phyloP scores from a whole-genome alignment of 768 basidiomycete genomes.

The Podaxis mareebaensis region DNA sequence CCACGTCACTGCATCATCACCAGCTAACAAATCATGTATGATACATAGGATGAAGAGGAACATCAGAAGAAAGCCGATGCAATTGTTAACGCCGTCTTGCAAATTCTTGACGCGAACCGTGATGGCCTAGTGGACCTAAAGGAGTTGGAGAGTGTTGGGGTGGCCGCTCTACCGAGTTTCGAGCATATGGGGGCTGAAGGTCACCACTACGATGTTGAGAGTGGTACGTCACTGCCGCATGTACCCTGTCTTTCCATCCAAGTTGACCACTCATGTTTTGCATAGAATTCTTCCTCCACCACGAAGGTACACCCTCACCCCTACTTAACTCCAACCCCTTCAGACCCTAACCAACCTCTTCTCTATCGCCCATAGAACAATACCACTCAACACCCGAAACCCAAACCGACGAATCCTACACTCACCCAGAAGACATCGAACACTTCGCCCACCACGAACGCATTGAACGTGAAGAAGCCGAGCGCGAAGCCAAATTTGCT shows the following conservation, averaged over 20 bases:
- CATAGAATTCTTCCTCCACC: conserved; percentile 91
- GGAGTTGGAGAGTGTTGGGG: conserved; percentile 73
- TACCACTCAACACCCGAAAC: conserved; percentile 97
- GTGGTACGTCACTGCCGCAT: conserved; percentile 53
- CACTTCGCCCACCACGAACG: conserved; percentile 88
- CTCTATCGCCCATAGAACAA: conserved; percentile 52
- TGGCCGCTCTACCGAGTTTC: conserved; percentile 81
- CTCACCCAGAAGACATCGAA: conserved; percentile 89
- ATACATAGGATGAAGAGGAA: conserved; percentile 68
- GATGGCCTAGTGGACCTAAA: conserved; percentile 71
- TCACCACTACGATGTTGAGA: conserved; percentile 91
- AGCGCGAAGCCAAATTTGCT: conserved; percentile 81
- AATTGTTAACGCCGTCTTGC: conserved; percentile 72
- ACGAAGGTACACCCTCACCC: conserved; percentile 69
- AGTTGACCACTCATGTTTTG: conserved; percentile 1
- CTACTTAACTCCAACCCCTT: not conserved
- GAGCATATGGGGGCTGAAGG: conserved; percentile 85
- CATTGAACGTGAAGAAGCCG: conserved; percentile 84
- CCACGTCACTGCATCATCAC: not conserved
- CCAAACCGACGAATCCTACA: conserved; percentile 94
- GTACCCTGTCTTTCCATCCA: not conserved
- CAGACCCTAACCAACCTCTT: not conserved
- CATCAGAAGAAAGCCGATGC: conserved; percentile 81
- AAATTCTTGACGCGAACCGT: conserved; percentile 67
- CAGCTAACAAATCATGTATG: not conserved